Evolutionary conservation across 208 protist species (phyloP), one percentile per base, ranked within the genome.

Genomic region (Chromosphaera perkinsii): DNA sequence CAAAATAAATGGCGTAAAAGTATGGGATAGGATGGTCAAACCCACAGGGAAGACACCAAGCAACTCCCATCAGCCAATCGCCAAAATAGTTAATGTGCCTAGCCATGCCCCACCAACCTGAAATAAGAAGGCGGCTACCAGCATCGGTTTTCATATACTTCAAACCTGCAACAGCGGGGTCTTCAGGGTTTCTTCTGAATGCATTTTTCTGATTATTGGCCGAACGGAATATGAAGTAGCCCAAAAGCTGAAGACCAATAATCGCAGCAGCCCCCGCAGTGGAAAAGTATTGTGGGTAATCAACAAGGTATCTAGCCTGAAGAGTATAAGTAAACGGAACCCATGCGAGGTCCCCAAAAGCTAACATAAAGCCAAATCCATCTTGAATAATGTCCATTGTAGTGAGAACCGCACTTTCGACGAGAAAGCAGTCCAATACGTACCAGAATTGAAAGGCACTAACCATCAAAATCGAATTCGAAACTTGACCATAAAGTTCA

Each of bases 351-450:
- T 95, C 91, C 40, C 94, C 92, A 56, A 91, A 97, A 76, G 84
- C 87, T 22, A 96, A 79, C 87, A 95, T 94, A 59, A 91, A 97
- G 29, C 94, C 94, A 62, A 95, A 95, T 42, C 92, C 87, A 54
- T 97, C 94, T 29, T 79, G 72, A 36, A 91, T 89, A 51, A 96
- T 96, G 80, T 97, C 94, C 82, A 96, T 92, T 74, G 94, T 96
- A n/a, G 86, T 89, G 31, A 95, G 66, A 43, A 91, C 90, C 48
- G 85, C 86, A 37, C 45, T 10, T 59, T 73, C 55, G 29, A 32
- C 14, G 26, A 17, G 42, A 27, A 95, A 90, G 14, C 84, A 90
- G 45, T 97, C 92, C 33, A 91, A 67, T 17, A 96, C 85, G 75
- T 97, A 97, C 54, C 89, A 71, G 3, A 54, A 78, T 51, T 96